Percentiles rank a stretch among this genome's conserved stretches.
phyloP scores from a whole-genome alignment of 306 rosid species.

The Hylodesmum podocarpum region DNA sequence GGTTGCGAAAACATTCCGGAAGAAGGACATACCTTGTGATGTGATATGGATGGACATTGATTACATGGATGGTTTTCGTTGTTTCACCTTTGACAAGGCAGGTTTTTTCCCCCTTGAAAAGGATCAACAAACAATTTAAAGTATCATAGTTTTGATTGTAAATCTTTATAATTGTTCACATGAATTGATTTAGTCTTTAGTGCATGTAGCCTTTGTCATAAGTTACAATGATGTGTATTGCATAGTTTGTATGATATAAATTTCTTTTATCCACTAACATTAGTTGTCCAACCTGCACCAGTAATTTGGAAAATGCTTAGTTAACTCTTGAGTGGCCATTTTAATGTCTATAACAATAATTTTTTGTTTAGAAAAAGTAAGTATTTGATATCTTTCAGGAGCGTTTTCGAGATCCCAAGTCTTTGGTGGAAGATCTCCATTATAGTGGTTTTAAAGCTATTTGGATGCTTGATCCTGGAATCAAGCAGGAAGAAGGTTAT shows the following conservation, averaged over 20 bases:
- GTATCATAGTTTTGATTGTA: conserved; percentile 14
- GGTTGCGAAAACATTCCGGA: conserved; percentile 70
- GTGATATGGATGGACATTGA: conserved; percentile 95
- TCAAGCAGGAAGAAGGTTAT: conserved; percentile 77
- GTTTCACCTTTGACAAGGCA: conserved; percentile 87
- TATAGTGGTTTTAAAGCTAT: conserved; percentile 78
- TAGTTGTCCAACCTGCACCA: neutral
- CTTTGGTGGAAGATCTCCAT: conserved; percentile 61
- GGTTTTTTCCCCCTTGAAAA: neutral
- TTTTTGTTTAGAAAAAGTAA: conserved; percentile 17
- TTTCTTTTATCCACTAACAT: neutral
- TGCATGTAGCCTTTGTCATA: neutral
- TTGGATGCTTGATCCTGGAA: conserved; percentile 98
- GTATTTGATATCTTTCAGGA: conserved; percentile 50
- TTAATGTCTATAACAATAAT: conserved; percentile 7
- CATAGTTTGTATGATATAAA: neutral
- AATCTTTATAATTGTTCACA: neutral
- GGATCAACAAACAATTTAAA: neutral
- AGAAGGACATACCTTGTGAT: conserved; percentile 81
- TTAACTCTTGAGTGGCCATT: conserved; percentile 11
- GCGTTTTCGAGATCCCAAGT: conserved; percentile 71
- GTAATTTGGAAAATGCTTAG: conserved; percentile 17
- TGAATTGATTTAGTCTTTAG: neutral
- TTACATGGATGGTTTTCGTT: conserved; percentile 95
- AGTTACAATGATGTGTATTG: neutral